Evolutionary conservation across 129 eudicot genomes (phyloP), one percentile per base, ranked within the genome.

Genomic region (Solidago caesia): DNA sequence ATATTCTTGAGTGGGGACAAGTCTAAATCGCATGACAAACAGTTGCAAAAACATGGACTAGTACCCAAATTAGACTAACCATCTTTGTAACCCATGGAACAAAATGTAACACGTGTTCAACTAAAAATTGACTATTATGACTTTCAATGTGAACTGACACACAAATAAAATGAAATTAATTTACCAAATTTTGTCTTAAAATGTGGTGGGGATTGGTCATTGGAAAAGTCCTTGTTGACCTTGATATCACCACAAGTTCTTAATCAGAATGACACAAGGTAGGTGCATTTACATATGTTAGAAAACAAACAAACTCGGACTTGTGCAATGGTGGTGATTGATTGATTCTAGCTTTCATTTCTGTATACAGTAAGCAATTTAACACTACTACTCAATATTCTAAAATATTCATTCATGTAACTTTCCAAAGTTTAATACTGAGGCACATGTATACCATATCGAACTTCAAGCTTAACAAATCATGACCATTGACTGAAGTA

Each of bases 401-500:
- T 73, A 56, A 53, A 44, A 80, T 73, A 46, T 46, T 9, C 21
- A n/a, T 45, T 74, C 85, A 77, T 81, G 48, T 46, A 53, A 55
- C 27, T 51, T 63, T 39, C 21, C 4, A 61, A 41, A 72, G 47
- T 63, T 21, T 73, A 41, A 53, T 53, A 49, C 84, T 66, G 55
- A 5, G n/a, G 63, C 64, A 70, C 72, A 26, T 27, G 7, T 67
- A 65, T 29, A 64, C 44, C 52, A 25, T 76, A 47, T 85, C 73
- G 25, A 79, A 25, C 74, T 73, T 74, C 48, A 12, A 60, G n/a
- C 64, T 26, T 59, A 15, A 65, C 46, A 14, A 68, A 78, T 86
- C 84, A 93, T 59, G 81, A 68, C 82, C 84, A 51, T 59, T 46
- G 85, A 70, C 97, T 91, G 86, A 91, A 94, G 92, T 94, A 91